These are phyloP conservation scores for Penicillium capsulatum DNA, from an alignment of 2,329 filamentous ascomycete genomes.

Conservation along the genomic window DNA sequence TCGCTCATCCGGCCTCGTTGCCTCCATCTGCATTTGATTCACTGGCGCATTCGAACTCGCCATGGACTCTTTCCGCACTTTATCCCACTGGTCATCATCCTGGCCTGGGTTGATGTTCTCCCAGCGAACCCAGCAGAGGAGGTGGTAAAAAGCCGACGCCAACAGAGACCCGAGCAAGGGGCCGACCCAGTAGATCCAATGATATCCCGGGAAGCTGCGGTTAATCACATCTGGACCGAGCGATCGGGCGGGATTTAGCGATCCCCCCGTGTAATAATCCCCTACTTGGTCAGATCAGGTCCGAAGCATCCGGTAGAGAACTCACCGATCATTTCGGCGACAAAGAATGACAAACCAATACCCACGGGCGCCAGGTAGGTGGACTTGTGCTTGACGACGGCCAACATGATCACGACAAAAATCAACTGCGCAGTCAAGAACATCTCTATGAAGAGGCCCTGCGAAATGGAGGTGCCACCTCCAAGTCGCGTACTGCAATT, in stretches of 20 bases:
- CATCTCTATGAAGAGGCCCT: conserved; percentile 64
- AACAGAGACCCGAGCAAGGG: conserved; percentile 46
- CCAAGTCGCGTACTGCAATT: conserved; percentile 55
- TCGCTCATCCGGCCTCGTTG: too few relatives aligned
- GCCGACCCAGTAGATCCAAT: conserved; percentile 52
- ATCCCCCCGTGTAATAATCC: conserved; percentile 48
- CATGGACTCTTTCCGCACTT: conserved; percentile 16
- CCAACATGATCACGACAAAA: conserved; percentile 64
- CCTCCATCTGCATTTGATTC: too few relatives aligned
- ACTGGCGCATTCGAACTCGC: conserved; percentile 5
- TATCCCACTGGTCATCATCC: conserved; percentile 50
- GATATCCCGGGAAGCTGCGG: conserved; percentile 44
- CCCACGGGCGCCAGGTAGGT: conserved; percentile 68
- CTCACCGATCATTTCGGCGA: conserved; percentile 51
- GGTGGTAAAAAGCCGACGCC: conserved; percentile 48
- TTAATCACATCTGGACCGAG: conserved; percentile 48
- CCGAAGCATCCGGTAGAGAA: too few relatives aligned
- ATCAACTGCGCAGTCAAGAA: conserved; percentile 62
- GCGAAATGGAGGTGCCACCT: conserved; percentile 49
- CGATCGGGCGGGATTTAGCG: conserved; percentile 48
- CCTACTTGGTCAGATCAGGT: too few relatives aligned
- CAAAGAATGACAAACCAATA: conserved; percentile 67
- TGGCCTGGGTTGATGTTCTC: conserved; percentile 49
- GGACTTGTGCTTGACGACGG: conserved; percentile 67
- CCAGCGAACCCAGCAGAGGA: conserved; percentile 46